Evolutionary conservation across 495 filamentous ascomycete species (phyloP).

Genomic region (Baudoinia panamericana): DNA sequence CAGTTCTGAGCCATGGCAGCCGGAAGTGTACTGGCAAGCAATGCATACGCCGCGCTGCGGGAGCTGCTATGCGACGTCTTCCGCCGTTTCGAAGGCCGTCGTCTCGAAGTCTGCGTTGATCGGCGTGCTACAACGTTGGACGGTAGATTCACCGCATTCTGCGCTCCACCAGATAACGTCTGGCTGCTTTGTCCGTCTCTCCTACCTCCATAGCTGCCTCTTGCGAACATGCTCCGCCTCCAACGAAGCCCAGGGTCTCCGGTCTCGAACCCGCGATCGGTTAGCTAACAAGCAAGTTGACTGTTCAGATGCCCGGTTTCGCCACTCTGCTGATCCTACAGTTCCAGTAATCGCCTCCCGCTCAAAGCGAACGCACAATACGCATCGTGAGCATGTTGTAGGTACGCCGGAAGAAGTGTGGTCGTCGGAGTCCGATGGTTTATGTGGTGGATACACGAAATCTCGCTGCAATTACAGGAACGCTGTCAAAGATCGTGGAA

Average conservation of each 20-base stretch:
- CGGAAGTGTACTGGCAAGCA: slow-evolving; percentile 15
- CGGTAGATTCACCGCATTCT: background rate
- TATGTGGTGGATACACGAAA: no score
- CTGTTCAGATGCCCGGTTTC: background rate
- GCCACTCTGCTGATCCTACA: background rate
- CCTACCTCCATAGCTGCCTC: background rate
- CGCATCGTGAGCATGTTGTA: slow-evolving; percentile 3
- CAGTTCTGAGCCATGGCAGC: slow-evolving; percentile 38
- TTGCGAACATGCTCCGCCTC: slow-evolving; percentile 1
- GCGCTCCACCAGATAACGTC: background rate
- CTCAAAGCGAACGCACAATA: background rate
- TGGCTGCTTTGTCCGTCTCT: background rate
- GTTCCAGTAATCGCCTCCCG: no score
- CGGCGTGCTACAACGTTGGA: no score
- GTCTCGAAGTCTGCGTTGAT: no score
- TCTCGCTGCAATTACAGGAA: no score
- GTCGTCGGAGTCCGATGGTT: background rate
- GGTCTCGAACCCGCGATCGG: no score
- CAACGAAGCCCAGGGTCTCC: background rate
- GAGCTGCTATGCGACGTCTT: background rate
- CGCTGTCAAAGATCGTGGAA: no score
- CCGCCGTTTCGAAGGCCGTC: slow-evolving; percentile 1
- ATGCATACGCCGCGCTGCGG: slow-evolving; percentile 1
- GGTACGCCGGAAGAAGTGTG: background rate
- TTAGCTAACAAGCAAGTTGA: background rate